phyloP scores from a whole-genome alignment of 1,284 basidiomycete species.

The Melampsora allii-populina region DNA sequence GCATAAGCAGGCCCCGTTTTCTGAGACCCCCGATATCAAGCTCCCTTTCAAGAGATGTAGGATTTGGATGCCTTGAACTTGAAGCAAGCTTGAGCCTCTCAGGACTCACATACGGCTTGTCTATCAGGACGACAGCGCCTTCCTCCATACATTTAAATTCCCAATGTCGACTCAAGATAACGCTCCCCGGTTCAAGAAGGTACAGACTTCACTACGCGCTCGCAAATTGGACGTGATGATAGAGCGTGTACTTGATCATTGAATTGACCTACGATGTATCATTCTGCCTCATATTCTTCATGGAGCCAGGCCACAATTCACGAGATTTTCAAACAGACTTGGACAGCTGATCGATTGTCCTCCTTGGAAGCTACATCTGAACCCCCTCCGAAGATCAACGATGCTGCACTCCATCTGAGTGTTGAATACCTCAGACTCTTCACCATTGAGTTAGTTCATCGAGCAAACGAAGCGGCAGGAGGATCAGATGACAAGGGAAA shows the following conservation, averaged over 20 bases:
- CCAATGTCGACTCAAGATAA: not conserved
- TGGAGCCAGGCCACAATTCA: conserved; percentile 33
- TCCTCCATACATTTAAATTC: too few species aligned
- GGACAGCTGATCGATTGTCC: conserved; percentile 18
- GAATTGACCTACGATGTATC: too few species aligned
- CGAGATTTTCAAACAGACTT: conserved; percentile 35
- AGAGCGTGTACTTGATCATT: not conserved
- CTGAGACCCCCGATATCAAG: too few species aligned
- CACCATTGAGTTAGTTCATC: conserved; percentile 29
- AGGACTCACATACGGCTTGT: too few species aligned
- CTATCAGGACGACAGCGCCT: too few species aligned
- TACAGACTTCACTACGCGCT: not conserved
- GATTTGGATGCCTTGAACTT: too few species aligned
- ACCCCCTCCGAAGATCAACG: conserved; percentile 38
- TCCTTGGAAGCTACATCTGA: conserved; percentile 3
- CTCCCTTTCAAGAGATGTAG: too few species aligned
- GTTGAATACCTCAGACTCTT: conserved; percentile 40
- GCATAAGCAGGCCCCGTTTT: too few species aligned
- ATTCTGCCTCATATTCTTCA: not conserved
- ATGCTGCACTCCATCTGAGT: conserved; percentile 17
- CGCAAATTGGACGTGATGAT: not conserved
- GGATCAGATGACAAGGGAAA: not conserved
- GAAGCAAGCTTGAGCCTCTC: too few species aligned
- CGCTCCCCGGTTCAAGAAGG: conserved; percentile 4
- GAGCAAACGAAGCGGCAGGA: conserved; percentile 24